Conservation (phyloP, 345 rosid species). For the Salix exigua region DNA sequence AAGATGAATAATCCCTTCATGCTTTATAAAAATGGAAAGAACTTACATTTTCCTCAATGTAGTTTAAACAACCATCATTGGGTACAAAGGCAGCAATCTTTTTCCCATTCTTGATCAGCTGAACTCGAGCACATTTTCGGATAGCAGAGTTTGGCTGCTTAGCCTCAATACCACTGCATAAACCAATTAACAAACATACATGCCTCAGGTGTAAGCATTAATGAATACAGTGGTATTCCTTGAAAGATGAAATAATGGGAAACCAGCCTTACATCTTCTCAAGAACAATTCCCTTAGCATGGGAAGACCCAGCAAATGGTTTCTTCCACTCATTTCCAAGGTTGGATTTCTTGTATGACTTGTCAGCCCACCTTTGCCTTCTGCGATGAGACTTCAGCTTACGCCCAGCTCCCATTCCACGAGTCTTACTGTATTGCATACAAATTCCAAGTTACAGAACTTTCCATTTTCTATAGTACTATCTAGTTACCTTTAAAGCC, state of each 20-base stretch:
- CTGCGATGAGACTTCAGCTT: constrained; percentile 77
- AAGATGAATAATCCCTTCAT: not conserved
- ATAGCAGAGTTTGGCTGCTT: constrained; percentile 99
- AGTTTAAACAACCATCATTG: constrained; percentile 94
- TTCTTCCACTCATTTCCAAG: constrained; percentile 93
- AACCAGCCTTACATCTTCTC: constrained; percentile 49
- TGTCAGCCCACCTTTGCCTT: constrained; percentile 91
- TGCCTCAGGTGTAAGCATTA: not conserved
- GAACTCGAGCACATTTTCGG: constrained; percentile 92
- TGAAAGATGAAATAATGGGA: not conserved
- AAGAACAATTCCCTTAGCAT: constrained; percentile 64
- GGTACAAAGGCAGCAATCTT: constrained; percentile 98
- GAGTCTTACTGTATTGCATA: constrained; percentile 46
- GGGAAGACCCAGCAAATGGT: constrained; percentile 71
- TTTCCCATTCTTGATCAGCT: constrained; percentile 87
- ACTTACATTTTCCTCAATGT: constrained; percentile 84
- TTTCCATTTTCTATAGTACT: not conserved
- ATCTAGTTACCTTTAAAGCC: not conserved
- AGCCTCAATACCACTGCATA: constrained; percentile 87
- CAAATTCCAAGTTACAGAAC: not conserved
- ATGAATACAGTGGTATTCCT: not conserved
- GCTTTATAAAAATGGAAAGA: not conserved
- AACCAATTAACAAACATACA: constrained; percentile 7
- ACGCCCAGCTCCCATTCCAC: constrained; percentile 78
- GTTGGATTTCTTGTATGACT: constrained; percentile 76